Conservation (phyloP, 352 stramenopile genomes). For the Pythium brachiatum region DNA sequence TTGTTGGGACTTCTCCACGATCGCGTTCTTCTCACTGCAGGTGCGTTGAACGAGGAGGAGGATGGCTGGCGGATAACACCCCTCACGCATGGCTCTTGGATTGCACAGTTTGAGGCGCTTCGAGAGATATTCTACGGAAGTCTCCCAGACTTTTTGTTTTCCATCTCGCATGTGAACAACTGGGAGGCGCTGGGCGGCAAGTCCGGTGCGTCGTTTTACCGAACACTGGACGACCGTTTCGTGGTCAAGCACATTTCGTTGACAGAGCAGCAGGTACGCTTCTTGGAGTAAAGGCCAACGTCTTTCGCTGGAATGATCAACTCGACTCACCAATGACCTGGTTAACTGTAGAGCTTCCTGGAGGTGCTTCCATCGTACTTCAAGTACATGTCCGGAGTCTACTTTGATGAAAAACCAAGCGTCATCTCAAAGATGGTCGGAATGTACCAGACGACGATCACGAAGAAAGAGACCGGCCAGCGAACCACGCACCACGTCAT, state of each 20-base stretch:
- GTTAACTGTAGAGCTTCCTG: constrained; percentile 62
- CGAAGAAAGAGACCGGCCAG: constrained; percentile 88
- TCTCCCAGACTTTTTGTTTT: constrained; percentile 70
- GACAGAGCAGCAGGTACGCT: constrained; percentile 96
- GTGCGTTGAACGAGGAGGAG: constrained; percentile 24
- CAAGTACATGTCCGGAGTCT: constrained; percentile 96
- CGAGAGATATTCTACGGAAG: constrained; percentile 87
- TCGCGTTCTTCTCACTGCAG: constrained; percentile 80
- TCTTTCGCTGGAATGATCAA: background rate
- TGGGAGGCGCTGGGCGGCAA: constrained; percentile 97
- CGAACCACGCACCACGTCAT: constrained; percentile 91
- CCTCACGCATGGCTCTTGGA: background rate
- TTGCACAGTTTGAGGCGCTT: constrained; percentile 88
- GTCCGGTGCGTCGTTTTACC: constrained; percentile 95
- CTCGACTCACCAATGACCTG: constrained; percentile 18
- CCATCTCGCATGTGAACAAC: constrained; percentile 72
- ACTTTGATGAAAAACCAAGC: constrained; percentile 93
- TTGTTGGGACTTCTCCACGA: constrained; percentile 69
- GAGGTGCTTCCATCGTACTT: constrained; percentile 91
- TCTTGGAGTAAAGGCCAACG: background rate
- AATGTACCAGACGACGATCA: constrained; percentile 97
- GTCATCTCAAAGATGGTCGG: constrained; percentile 97
- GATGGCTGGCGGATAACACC: background rate
- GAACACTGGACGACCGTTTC: constrained; percentile 95
- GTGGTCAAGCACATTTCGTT: constrained; percentile 98